Percentiles rank a stretch among this genome's conserved stretches.
phyloP scores from a whole-genome alignment of 1,139 yeast genomes.

The Suhomyces bolitotheri region DNA sequence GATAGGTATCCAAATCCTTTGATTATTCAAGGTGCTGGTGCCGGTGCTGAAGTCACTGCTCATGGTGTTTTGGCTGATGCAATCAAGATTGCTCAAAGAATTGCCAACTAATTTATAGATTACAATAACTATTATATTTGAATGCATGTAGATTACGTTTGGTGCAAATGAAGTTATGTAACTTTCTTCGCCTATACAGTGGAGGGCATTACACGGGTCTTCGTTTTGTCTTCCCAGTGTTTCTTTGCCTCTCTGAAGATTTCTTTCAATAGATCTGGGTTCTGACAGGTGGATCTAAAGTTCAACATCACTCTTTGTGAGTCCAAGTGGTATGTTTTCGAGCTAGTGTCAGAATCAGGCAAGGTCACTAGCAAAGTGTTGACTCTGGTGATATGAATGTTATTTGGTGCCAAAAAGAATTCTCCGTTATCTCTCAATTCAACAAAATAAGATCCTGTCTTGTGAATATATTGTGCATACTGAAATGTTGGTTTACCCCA shows the following conservation, averaged over 20 bases:
- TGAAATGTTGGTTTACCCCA: constrained; percentile 90
- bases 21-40: constrained; percentile 98
- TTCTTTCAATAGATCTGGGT: constrained; percentile 45
- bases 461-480: constrained; percentile 86
- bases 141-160: no score
- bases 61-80: constrained; percentile 96
- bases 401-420: constrained; percentile 78
- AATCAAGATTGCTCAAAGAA: constrained; percentile 85
- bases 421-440: constrained; percentile 83
- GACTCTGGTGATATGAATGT: constrained; percentile 67
- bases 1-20: constrained; percentile 91
- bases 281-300: constrained; percentile 63
- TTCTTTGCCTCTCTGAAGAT: constrained; percentile 62
- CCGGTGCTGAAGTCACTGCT: constrained; percentile 98
- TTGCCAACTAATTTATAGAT: constrained; percentile 51
- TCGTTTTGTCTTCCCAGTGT: constrained; percentile 42
- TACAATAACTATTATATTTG: no score
- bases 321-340: constrained; percentile 45
- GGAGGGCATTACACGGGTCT: constrained; percentile 8
- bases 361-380: constrained; percentile 36
- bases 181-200: constrained; percentile 1
- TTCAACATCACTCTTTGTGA: constrained; percentile 73
- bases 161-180: neutral
- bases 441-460: constrained; percentile 84
- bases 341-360: constrained; percentile 28